Evolutionary conservation across 352 stramenopile species (phyloP).

Genomic region (Elongisporangium prolatum): DNA sequence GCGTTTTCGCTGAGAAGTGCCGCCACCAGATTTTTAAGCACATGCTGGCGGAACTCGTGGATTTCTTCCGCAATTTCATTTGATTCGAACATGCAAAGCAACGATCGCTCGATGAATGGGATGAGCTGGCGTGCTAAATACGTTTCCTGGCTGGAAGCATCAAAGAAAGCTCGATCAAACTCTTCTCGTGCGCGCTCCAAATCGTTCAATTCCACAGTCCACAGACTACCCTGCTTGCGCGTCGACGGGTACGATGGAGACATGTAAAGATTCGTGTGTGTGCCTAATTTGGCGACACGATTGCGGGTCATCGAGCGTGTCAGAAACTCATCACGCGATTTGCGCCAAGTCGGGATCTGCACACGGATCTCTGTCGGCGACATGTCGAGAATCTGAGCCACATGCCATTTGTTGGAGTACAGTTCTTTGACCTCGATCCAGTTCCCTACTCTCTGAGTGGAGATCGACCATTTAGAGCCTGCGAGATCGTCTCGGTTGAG

Average conservation of each 20-base stretch:
- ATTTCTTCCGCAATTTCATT: conserved; percentile 74
- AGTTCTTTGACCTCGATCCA: conserved; percentile 84
- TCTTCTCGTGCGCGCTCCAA: conserved; percentile 55
- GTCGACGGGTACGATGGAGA: conserved; percentile 77
- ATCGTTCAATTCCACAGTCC: conserved; percentile 60
- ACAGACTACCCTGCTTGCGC: conserved; percentile 65
- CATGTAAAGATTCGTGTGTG: conserved; percentile 71
- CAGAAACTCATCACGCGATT: conserved; percentile 70
- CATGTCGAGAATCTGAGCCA: conserved; percentile 69
- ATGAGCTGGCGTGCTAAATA: conserved; percentile 57
- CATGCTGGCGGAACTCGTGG: conserved; percentile 73
- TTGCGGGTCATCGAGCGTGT: conserved; percentile 49
- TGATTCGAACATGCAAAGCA: conserved; percentile 62
- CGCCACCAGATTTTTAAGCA: conserved; percentile 71
- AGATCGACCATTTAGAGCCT: conserved; percentile 67
- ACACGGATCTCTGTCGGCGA: conserved; percentile 64
- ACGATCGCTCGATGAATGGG: conserved; percentile 69
- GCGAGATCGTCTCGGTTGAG: conserved; percentile 58
- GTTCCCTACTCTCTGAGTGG: conserved; percentile 55
- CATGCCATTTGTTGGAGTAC: conserved; percentile 69
- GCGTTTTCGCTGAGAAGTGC: conserved; percentile 44
- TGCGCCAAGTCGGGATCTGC: conserved; percentile 61
- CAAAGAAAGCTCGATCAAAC: conserved; percentile 74
- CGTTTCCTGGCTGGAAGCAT: conserved; percentile 32
- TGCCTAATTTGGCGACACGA: conserved; percentile 63